These are phyloP conservation scores for Candida chauliodis DNA, from an alignment of 805 yeast genomes.

Conservation along the genomic window DNA sequence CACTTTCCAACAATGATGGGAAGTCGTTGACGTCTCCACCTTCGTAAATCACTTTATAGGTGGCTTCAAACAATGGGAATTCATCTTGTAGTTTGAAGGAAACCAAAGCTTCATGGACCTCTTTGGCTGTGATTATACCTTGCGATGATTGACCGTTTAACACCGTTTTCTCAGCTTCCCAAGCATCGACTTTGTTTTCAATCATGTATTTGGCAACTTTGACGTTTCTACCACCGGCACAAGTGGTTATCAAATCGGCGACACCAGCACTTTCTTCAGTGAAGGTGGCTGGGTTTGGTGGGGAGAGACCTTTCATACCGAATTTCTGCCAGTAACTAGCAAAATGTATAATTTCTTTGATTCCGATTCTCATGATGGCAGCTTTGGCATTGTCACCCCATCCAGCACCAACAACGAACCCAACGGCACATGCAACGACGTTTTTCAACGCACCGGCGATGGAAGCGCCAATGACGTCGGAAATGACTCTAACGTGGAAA, in stretches of 20 bases:
- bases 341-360: slow-evolving; percentile 84
- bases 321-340: slow-evolving; percentile 58
- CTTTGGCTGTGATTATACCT: slow-evolving; percentile 87
- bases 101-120: slow-evolving; percentile 80
- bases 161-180: slow-evolving; percentile 78
- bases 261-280: slow-evolving; percentile 96
- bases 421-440: slow-evolving; percentile 93
- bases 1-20: slow-evolving; percentile 39
- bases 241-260: slow-evolving; percentile 95
- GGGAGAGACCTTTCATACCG: slow-evolving; percentile 44
- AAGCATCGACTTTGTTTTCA: slow-evolving; percentile 68
- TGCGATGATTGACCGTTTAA: slow-evolving; percentile 96
- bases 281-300: slow-evolving; percentile 77
- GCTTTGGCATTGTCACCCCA: slow-evolving; percentile 99
- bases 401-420: slow-evolving; percentile 94
- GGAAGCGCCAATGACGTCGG: slow-evolving; percentile 94
- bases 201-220: slow-evolving; percentile 87
- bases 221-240: slow-evolving; percentile 96
- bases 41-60: slow-evolving; percentile 80
- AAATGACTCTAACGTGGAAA: slow-evolving; percentile 91
- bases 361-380: slow-evolving; percentile 94
- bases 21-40: slow-evolving; percentile 69
- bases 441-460: slow-evolving; percentile 97
- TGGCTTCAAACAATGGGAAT: slow-evolving; percentile 78
- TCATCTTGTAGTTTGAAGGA: slow-evolving; percentile 53